These are phyloP conservation scores for Cutaneotrichosporon spelunceum DNA, from an alignment of 1,284 basidiomycete genomes.

Conservation along the genomic window DNA sequence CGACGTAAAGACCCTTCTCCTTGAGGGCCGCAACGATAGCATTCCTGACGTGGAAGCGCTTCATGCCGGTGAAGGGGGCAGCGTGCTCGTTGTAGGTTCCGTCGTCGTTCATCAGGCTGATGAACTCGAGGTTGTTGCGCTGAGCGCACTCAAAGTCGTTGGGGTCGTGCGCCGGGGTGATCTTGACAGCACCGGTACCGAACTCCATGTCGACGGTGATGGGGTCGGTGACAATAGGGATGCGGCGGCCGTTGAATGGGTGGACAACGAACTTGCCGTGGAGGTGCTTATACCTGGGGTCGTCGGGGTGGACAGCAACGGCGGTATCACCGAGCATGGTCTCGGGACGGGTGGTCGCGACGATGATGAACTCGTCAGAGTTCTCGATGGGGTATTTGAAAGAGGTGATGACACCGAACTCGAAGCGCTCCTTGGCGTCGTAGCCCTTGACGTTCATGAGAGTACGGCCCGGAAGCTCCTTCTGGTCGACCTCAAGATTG, in stretches of 20 bases:
- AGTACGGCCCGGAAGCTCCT: constrained; percentile 83
- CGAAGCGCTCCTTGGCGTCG: constrained; percentile 87
- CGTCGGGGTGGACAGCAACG: constrained; percentile 93
- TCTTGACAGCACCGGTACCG: constrained; percentile 98
- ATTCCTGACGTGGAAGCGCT: constrained; percentile 89
- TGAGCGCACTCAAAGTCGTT: constrained; percentile 96
- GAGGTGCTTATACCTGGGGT: constrained; percentile 90
- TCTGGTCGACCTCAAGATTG: constrained; percentile 96
- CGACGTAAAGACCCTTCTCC: constrained; percentile 80
- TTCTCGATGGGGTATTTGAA: constrained; percentile 87
- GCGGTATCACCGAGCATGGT: constrained; percentile 99
- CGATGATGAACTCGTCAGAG: constrained; percentile 81
- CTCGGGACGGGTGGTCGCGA: constrained; percentile 97
- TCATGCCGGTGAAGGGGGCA: constrained; percentile 86
- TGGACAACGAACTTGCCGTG: constrained; percentile 90
- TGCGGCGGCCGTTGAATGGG: constrained; percentile 81
- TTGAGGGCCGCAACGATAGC: constrained; percentile 81
- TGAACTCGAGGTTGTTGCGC: constrained; percentile 85
- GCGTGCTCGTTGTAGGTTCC: constrained; percentile 93
- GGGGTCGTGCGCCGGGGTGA: constrained; percentile 97
- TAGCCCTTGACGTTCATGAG: constrained; percentile 91
- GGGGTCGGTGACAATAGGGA: constrained; percentile 85
- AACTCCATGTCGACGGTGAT: constrained; percentile 92
- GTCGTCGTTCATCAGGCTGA: constrained; percentile 96
- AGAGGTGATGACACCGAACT: constrained; percentile 94